phyloP scores from a whole-genome alignment of 2,329 filamentous ascomycete genomes.

The Grosmannia serpens region DNA sequence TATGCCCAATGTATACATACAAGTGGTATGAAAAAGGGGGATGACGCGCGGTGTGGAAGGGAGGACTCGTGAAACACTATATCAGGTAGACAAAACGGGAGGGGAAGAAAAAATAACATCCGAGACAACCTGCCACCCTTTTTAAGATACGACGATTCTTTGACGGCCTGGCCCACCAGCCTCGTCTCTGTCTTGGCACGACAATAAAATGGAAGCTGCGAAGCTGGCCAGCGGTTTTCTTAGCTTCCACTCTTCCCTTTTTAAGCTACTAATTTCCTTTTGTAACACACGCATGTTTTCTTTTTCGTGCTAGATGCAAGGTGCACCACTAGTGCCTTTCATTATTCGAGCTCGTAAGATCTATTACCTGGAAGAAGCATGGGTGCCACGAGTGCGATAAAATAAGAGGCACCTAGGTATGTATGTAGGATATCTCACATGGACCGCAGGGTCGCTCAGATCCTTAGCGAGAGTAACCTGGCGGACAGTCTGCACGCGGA shows the following conservation, averaged over 20 bases:
- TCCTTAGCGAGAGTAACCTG: not conserved
- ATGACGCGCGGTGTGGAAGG: not conserved
- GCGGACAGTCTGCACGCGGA: not conserved
- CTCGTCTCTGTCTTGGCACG: not conserved
- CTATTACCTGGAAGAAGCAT: not conserved
- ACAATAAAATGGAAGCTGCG: not conserved
- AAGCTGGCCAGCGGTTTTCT: not conserved
- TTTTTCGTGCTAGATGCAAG: not conserved
- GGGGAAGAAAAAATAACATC: conserved; percentile 5
- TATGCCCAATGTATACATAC: not conserved
- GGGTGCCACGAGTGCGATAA: conserved; percentile 1
- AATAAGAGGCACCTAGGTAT: not conserved
- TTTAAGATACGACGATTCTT: not conserved
- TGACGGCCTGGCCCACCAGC: not conserved
- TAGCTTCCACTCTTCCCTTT: not conserved
- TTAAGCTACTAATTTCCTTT: not conserved
- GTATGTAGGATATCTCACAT: too few species aligned
- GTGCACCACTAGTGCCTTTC: not conserved
- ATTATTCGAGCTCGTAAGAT: not conserved
- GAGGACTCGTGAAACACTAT: not conserved
- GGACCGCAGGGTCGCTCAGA: not conserved
- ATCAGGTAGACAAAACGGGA: not conserved
- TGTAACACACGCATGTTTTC: not conserved
- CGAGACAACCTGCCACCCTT: conserved; percentile 6
- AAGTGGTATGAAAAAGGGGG: not conserved